Base-by-base conservation (phyloP, 306 rosid species). In the Mimosa pudica region DNA sequence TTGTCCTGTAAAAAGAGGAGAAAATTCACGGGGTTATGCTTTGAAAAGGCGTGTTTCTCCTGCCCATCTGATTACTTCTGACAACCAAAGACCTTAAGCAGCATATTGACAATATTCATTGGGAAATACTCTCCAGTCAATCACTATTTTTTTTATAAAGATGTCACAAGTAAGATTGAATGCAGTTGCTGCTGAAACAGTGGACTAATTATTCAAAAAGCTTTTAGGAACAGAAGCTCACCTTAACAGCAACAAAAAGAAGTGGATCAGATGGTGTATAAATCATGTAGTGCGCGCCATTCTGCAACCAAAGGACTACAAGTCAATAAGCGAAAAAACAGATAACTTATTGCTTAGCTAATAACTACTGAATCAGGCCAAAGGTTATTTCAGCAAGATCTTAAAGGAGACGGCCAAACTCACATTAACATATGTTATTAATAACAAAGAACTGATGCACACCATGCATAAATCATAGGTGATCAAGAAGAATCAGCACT, bases 261-360 rank as follows among this genome's bases (percentile, higher is more conserved):
- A 94, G 93, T 45, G 98, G 97, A 80, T 94, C 94, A 30, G 98
- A 86, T 48, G 92, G 97, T 30, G 98, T 94, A 80, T 94, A 92
- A 79, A 94, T 88, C 93, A 94, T 86, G 86, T 94, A 92, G 70
- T 76, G 91, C 4, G 89, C 82, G 85, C 90, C 96, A 71, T 90
- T 91, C 98, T 94, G 85, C 81, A 85, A 51, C 35, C 49, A 60
- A 69, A 83, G 33, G 65, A 64, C 70, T 16, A 78, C 8, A 47
- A 63, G 38, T 84, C 66, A 85, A 74, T 36, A 65, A 38, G 75
- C 55, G 35, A 69, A 62, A 66, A 20, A 12, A 16, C n/a, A 2
- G 57, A 73, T 52, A 33, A 49, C 73, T 69, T 45, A 44, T 18
- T 18, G 8, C 32, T 57, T 57, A 57, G 12, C 72, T 71, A 47